phyloP scores from a whole-genome alignment of 192 early-diverging fungal species.

The Coemansia sp. region DNA sequence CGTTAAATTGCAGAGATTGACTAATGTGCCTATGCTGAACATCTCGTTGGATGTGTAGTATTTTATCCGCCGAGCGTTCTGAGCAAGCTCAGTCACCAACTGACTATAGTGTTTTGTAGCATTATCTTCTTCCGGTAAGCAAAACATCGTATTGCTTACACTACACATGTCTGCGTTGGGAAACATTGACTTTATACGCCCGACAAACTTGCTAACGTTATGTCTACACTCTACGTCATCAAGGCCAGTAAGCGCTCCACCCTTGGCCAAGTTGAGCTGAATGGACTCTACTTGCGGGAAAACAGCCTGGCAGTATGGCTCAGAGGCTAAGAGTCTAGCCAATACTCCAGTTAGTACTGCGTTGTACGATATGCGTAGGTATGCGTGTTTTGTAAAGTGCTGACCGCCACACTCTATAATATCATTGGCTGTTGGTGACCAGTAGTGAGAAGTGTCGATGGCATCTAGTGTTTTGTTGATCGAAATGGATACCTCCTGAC shows the following conservation, averaged over 20 bases:
- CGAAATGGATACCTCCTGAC: slow-evolving; percentile 18
- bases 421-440: slow-evolving; percentile 1
- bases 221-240: background rate
- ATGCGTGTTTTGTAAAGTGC: slow-evolving; percentile 11
- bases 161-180: slow-evolving; percentile 10
- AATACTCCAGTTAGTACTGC: slow-evolving; percentile 11
- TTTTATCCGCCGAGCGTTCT: background rate
- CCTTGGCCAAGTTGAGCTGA: slow-evolving; percentile 10
- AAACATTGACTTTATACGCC: slow-evolving; percentile 11
- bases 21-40: background rate
- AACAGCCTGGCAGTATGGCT: background rate
- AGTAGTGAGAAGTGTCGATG: slow-evolving; percentile 19
- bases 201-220: slow-evolving; percentile 6
- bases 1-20: background rate
- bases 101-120: background rate
- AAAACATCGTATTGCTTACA: slow-evolving; percentile 12
- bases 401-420: slow-evolving; percentile 3
- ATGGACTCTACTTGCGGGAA: slow-evolving; percentile 10
- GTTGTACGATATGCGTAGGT: slow-evolving; percentile 14
- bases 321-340: background rate
- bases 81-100: slow-evolving; percentile 13
- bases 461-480: background rate
- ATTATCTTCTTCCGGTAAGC: slow-evolving; percentile 5
- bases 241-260: background rate
- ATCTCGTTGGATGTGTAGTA: slow-evolving; percentile 17